Conservation (phyloP, 2,329 filamentous ascomycete species). For the Colletotrichum scovillei region DNA sequence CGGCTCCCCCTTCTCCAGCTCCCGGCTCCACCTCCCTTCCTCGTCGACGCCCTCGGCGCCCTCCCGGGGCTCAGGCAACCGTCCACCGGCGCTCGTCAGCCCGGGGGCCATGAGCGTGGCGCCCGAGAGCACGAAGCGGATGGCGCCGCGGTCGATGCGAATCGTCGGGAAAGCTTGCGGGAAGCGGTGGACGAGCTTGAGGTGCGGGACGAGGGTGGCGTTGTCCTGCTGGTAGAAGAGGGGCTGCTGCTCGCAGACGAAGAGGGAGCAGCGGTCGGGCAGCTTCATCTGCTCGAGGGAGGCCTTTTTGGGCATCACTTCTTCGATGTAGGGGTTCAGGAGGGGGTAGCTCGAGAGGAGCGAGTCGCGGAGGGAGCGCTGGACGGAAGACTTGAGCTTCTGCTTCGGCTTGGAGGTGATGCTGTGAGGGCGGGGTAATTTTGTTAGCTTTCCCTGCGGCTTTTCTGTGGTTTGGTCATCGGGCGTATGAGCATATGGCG, state of each 20-base stretch:
- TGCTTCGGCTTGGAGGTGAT: slow-evolving; percentile 84
- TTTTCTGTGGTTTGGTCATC: not conserved
- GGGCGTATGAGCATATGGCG: not conserved
- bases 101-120: slow-evolving; percentile 97
- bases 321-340: slow-evolving; percentile 89
- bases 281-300: slow-evolving; percentile 92
- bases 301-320: slow-evolving; percentile 94
- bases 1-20: slow-evolving; percentile 82
- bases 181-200: slow-evolving; percentile 90
- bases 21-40: slow-evolving; percentile 69
- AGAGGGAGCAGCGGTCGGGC: slow-evolving; percentile 89
- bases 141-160: slow-evolving; percentile 93
- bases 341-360: slow-evolving; percentile 87
- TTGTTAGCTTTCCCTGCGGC: slow-evolving; percentile 34
- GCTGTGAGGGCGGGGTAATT: slow-evolving; percentile 56
- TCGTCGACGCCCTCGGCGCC: slow-evolving; percentile 58
- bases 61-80: slow-evolving; percentile 71
- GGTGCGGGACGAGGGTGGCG: slow-evolving; percentile 84
- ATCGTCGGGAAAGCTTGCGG: slow-evolving; percentile 85
- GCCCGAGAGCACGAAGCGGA: slow-evolving; percentile 93
- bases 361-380: slow-evolving; percentile 85
- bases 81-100: slow-evolving; percentile 83
- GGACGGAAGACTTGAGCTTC: slow-evolving; percentile 97
- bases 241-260: slow-evolving; percentile 80
- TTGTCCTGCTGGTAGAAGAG: slow-evolving; percentile 91